phyloP scores from a whole-genome alignment of 192 early-diverging fungal genomes.

The Umbelopsis sp. region DNA sequence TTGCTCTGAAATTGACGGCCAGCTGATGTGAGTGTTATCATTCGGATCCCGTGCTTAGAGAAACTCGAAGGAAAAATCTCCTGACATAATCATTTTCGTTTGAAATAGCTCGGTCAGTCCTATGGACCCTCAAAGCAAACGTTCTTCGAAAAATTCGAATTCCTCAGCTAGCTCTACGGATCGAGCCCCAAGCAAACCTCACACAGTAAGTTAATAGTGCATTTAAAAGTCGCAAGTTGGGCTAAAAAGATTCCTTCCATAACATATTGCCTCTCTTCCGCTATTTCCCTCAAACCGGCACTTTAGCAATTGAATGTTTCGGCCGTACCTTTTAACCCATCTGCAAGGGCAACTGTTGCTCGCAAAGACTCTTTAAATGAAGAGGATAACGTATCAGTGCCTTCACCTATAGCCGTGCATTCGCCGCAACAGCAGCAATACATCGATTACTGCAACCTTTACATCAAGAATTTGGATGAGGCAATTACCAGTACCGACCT shows the following conservation, averaged over 20 bases:
- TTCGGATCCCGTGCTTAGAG: background rate
- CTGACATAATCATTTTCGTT: too few species aligned
- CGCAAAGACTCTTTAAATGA: background rate
- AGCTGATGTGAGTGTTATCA: constrained; percentile 24
- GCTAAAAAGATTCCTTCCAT: too few species aligned
- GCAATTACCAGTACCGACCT: constrained; percentile 90
- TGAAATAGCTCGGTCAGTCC: background rate
- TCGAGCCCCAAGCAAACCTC: background rate
- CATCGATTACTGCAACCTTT: constrained; percentile 74
- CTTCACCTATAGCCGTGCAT: background rate
- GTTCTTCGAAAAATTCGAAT: background rate
- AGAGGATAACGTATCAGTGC: background rate
- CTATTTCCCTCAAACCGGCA: background rate
- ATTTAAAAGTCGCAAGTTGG: too few species aligned
- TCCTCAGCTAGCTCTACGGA: background rate
- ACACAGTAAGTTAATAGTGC: background rate
- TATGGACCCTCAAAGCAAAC: background rate
- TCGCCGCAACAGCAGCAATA: constrained; percentile 3
- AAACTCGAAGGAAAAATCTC: too few species aligned
- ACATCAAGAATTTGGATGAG: constrained; percentile 93
- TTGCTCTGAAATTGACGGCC: constrained; percentile 1
- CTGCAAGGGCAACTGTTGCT: too few species aligned
- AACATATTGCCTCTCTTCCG: too few species aligned
- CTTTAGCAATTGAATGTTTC: constrained; percentile 2
- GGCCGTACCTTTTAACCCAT: background rate